Evolutionary conservation across 2,329 filamentous ascomycete genomes (phyloP), one percentile per base, ranked within the genome.

Genomic region (Hypoxylon rubiginosum): DNA sequence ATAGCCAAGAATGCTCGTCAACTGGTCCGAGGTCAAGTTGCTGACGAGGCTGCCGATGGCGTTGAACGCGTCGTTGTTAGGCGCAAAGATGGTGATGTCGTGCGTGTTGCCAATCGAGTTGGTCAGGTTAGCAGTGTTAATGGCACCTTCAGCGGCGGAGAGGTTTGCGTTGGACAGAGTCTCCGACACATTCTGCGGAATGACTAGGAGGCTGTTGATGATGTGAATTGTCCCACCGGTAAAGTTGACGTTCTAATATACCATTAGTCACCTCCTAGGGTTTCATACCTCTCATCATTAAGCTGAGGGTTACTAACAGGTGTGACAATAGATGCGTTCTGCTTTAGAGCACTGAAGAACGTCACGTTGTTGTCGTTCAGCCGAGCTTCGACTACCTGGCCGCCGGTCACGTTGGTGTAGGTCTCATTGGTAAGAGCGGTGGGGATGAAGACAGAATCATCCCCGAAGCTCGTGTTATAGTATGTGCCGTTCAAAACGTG

Each of bases 21-120:
- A 80, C 13, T 86, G 76, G 4, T 82, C 76, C 0, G 77, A 74
- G 24, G 81, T 81, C 30, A 90, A 75, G 62, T 82, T 82, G 28
- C 77, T 74, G 10, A 88, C 73, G 26, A 83, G 79, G 53, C 82
- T 86, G 60, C 84, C 87, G 46, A 91, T 86, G 26, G 80, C 77
- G 34, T 84, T 80, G 79, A 91, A 88, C 11, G 88, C 88, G 1
- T 79, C 79, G 74, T 91, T 88, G 73, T 80, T 83, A 1, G 90
- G 90, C 0, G 85, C 88, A 68, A 92, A 91, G 66, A 92, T 82
- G 59, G 90, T 92, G 41, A 91, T 69, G 72, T 88, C 82, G 28
- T 73, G 71, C 8, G 78, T 73, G 2, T 66, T 69, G 71, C 82
- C 77, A 34, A 88, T 74, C 8, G 78, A 74, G 5, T 78, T 70